These are phyloP conservation scores for Leccinellum albellum DNA, from an alignment of 768 basidiomycete species.

Conservation along the genomic window DNA sequence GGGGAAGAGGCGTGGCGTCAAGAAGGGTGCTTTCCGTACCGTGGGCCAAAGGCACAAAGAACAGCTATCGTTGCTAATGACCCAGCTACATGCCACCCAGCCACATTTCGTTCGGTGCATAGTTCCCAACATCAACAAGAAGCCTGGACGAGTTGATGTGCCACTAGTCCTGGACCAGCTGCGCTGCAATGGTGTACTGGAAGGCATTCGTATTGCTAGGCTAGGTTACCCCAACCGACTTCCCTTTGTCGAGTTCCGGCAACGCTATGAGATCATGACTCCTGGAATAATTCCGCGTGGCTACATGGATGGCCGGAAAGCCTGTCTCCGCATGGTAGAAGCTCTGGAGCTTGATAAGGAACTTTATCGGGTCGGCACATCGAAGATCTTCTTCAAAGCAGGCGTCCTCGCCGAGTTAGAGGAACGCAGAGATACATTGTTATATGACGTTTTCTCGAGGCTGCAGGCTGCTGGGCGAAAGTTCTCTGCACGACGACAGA, in stretches of 20 bases:
- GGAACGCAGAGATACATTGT: slow-evolving; percentile 81
- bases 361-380: slow-evolving; percentile 87
- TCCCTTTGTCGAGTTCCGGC: slow-evolving; percentile 95
- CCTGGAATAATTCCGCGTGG: slow-evolving; percentile 91
- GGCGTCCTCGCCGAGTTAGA: slow-evolving; percentile 95
- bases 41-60: slow-evolving; percentile 95
- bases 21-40: slow-evolving; percentile 96
- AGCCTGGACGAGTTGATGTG: slow-evolving; percentile 86
- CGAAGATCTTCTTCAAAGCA: slow-evolving; percentile 99
- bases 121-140: slow-evolving; percentile 90
- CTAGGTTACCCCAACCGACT: slow-evolving; percentile 96
- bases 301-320: slow-evolving; percentile 97
- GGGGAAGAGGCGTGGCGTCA: slow-evolving; percentile 70
- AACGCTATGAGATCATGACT: slow-evolving; percentile 93
- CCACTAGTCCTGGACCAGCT: slow-evolving; percentile 95
- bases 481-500: slow-evolving; percentile 84
- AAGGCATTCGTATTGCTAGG: slow-evolving; percentile 96
- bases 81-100: slow-evolving; percentile 87
- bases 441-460: slow-evolving; percentile 85
- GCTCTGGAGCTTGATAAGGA: slow-evolving; percentile 83
- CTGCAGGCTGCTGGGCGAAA: slow-evolving; percentile 84
- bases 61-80: slow-evolving; percentile 88
- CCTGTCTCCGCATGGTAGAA: slow-evolving; percentile 86
- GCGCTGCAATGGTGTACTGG: slow-evolving; percentile 97
- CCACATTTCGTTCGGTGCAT: slow-evolving; percentile 99